Evolutionary conservation across 1,139 yeast genomes (phyloP).

Genomic region (Scheffersomyces titani): DNA sequence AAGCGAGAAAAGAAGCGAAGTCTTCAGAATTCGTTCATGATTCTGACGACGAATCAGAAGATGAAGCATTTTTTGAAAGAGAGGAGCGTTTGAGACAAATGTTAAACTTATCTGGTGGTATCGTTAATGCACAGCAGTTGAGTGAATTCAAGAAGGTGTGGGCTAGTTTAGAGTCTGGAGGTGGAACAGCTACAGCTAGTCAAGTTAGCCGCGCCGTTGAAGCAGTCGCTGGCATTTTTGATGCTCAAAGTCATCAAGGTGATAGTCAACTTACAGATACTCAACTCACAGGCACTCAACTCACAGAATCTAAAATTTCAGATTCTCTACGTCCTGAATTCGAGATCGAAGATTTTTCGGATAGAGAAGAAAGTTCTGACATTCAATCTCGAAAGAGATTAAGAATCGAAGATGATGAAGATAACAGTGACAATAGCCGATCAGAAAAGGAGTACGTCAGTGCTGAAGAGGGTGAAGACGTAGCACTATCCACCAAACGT

Average conservation of each 20-base stretch:
- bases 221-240: conserved; percentile 3
- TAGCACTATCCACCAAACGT: neutral
- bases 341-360: neutral
- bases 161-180: conserved; percentile 27
- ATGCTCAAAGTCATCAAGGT: neutral
- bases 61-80: conserved; percentile 60
- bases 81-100: conserved; percentile 56
- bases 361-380: neutral
- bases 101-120: conserved; percentile 41
- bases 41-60: conserved; percentile 71
- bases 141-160: conserved; percentile 41
- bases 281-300: neutral
- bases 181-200: conserved; percentile 12
- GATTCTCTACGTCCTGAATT: neutral
- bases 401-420: conserved; percentile 15
- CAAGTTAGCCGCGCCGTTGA: conserved; percentile 29
- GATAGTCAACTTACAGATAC: neutral
- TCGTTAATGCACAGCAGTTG: conserved; percentile 38
- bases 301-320: neutral
- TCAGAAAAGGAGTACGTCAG: conserved; percentile 7
- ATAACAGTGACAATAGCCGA: conserved; percentile 11
- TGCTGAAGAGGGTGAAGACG: conserved; percentile 5
- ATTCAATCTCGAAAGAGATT: neutral
- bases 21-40: conserved; percentile 59
- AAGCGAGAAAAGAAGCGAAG: conserved; percentile 19